phyloP scores from a whole-genome alignment of 129 eudicot genomes.

The Pulicaria dysenterica region DNA sequence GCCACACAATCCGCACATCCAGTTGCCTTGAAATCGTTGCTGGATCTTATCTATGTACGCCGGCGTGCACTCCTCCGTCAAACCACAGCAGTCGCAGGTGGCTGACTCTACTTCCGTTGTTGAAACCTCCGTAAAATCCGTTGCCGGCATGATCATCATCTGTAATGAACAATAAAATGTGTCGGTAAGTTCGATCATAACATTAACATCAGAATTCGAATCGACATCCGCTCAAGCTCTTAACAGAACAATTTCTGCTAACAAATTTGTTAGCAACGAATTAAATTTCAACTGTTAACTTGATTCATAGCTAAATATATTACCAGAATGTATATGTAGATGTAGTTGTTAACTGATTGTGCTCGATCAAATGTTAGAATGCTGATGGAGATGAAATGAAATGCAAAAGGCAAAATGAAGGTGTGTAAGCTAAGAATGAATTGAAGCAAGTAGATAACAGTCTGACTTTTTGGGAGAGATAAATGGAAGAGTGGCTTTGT shows the following conservation, averaged over 20 bases:
- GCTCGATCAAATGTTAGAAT: background rate
- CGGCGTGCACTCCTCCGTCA: slow-evolving; percentile 81
- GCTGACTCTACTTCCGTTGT: slow-evolving; percentile 26
- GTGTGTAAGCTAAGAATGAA: background rate
- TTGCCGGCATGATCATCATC: slow-evolving; percentile 2
- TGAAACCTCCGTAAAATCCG: background rate
- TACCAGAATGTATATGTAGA: too few relatives aligned
- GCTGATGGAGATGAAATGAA: background rate
- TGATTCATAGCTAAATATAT: too few relatives aligned
- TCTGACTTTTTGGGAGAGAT: background rate
- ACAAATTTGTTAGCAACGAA: background rate
- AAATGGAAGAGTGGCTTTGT: slow-evolving; percentile 14
- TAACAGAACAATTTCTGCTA: too few relatives aligned
- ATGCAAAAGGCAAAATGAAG: background rate
- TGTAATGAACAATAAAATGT: slow-evolving; percentile 8
- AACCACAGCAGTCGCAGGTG: slow-evolving; percentile 69
- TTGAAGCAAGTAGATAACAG: background rate
- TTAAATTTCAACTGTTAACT: background rate
- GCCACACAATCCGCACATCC: slow-evolving; percentile 83
- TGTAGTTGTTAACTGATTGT: background rate
- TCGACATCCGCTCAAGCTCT: background rate
- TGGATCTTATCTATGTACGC: slow-evolving; percentile 51
- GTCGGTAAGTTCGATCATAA: background rate
- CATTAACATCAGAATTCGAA: background rate
- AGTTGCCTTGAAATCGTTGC: slow-evolving; percentile 50